These are phyloP conservation scores for Cladosporium sphaerospermum DNA, from an alignment of 2,329 filamentous ascomycete species.

Conservation along the genomic window DNA sequence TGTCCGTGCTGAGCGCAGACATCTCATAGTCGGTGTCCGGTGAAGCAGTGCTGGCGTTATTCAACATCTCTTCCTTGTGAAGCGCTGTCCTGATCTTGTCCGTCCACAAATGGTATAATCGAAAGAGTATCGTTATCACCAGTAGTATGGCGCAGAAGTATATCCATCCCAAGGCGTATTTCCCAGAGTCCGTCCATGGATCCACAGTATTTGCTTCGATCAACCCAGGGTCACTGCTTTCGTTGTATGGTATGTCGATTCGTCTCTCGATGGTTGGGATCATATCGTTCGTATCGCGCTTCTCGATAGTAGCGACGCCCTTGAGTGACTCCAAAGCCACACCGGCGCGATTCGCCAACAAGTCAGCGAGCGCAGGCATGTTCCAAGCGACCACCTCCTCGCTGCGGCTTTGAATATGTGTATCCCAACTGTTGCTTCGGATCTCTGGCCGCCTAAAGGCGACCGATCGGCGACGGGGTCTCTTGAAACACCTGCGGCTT, in stretches of 20 bases:
- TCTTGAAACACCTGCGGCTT: not conserved
- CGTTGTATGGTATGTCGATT: conserved; percentile 52
- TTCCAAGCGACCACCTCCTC: not conserved
- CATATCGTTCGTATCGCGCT: conserved; percentile 12
- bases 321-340: conserved; percentile 19
- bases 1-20: conserved; percentile 54
- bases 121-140: conserved; percentile 58
- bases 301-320: conserved; percentile 6
- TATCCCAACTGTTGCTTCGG: not conserved
- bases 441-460: conserved; percentile 5
- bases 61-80: conserved; percentile 73
- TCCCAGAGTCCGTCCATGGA: conserved; percentile 73
- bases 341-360: conserved; percentile 24
- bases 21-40: conserved; percentile 57
- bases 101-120: conserved; percentile 83
- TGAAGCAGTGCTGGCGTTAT: conserved; percentile 53
- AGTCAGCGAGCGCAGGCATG: conserved; percentile 26
- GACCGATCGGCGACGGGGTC: conserved; percentile 1
- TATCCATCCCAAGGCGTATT: conserved; percentile 82
- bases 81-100: conserved; percentile 88
- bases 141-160: conserved; percentile 76
- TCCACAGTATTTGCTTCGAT: conserved; percentile 57
- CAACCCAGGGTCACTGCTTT: conserved; percentile 49
- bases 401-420: not conserved
- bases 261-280: conserved; percentile 30